phyloP scores from a whole-genome alignment of 208 protist genomes.

The Trichomonas gallinae region DNA sequence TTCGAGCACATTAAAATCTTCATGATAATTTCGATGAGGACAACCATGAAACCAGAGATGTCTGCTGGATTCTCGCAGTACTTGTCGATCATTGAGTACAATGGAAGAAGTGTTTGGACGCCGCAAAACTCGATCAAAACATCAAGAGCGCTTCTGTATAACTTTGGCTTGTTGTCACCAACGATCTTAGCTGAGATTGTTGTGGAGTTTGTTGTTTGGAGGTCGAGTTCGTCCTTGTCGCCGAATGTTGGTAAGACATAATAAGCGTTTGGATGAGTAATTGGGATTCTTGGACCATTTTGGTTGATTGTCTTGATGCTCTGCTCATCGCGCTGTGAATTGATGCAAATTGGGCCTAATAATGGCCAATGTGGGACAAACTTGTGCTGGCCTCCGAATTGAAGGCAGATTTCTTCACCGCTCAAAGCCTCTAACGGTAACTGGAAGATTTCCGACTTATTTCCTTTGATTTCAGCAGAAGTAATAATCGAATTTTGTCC shows the following conservation, averaged over 20 bases:
- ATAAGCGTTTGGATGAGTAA: not conserved
- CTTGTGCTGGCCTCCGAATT: not conserved
- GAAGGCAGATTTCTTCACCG: not conserved
- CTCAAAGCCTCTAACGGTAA: not conserved
- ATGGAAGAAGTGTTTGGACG: not conserved
- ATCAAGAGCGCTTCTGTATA: not conserved
- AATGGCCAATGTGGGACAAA: not conserved
- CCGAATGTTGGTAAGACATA: not conserved
- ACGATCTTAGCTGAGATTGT: not conserved
- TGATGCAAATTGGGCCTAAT: not conserved
- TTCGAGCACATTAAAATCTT: not conserved
- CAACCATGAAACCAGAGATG: not conserved
- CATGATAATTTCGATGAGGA: not conserved
- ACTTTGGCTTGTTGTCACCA: not conserved
- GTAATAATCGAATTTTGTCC: not conserved
- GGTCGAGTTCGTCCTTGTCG: no score
- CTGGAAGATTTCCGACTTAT: not conserved
- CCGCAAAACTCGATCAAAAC: not conserved
- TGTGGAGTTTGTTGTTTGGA: no score
- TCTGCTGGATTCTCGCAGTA: not conserved
- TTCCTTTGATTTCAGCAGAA: not conserved
- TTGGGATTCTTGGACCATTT: not conserved
- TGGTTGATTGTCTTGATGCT: not conserved
- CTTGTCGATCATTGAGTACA: not conserved
- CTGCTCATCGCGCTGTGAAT: not conserved